These are phyloP conservation scores for Pseudodiploospora longispora DNA, from an alignment of 2,329 filamentous ascomycete genomes.

Conservation along the genomic window DNA sequence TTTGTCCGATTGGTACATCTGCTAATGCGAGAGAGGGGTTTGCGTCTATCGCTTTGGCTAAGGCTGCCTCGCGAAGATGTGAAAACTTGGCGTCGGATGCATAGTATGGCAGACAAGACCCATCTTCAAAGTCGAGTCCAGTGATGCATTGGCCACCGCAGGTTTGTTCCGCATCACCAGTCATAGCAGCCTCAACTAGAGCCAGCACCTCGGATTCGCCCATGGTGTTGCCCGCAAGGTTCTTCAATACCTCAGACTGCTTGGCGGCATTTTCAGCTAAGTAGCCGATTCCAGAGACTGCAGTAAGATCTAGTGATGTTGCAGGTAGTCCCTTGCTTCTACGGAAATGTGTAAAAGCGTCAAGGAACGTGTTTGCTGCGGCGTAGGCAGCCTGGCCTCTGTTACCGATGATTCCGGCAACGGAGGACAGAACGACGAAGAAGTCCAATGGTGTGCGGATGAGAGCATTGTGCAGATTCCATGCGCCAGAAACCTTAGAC, in stretches of 20 bases:
- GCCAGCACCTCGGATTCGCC: conserved; percentile 47
- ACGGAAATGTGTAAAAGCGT: conserved; percentile 25
- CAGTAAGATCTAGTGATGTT: conserved; percentile 44
- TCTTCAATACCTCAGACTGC: conserved; percentile 39
- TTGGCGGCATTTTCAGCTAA: conserved; percentile 38
- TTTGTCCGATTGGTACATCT: conserved; percentile 11
- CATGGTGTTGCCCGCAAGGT: conserved; percentile 39
- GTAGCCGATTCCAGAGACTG: conserved; percentile 42
- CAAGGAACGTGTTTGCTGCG: conserved; percentile 39
- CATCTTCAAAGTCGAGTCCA: conserved; percentile 40
- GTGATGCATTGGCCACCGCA: conserved; percentile 47
- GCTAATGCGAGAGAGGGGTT: conserved; percentile 4
- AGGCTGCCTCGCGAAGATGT: conserved; percentile 32
- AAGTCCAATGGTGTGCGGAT: conserved; percentile 36
- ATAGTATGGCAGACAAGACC: conserved; percentile 42
- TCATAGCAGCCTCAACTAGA: conserved; percentile 43
- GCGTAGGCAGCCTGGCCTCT: conserved; percentile 45
- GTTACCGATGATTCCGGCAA: conserved; percentile 43
- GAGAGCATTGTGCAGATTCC: conserved; percentile 44
- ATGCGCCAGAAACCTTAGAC: conserved; percentile 44
- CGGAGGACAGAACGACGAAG: conserved; percentile 46
- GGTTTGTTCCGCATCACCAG: conserved; percentile 29
- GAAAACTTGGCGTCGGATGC: conserved; percentile 47
- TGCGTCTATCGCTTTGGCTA: conserved; percentile 16
- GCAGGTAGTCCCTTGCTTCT: conserved; percentile 32